Evolutionary conservation across 2,329 filamentous ascomycete species (phyloP).

Genomic region (Aureobasidium pullulans): DNA sequence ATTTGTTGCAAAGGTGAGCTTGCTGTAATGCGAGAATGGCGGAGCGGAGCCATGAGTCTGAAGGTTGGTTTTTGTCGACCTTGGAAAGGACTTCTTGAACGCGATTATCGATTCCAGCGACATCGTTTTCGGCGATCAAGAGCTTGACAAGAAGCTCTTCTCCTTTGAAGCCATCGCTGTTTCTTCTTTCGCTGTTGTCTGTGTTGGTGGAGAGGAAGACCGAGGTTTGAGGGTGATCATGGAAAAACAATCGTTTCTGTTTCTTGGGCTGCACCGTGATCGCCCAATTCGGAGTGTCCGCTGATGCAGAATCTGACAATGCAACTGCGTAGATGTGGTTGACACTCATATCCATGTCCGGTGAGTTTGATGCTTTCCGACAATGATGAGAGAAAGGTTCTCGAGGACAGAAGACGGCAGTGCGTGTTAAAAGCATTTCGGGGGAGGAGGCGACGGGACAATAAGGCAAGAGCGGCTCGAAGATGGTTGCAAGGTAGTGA

Average conservation of each 20-base stretch:
- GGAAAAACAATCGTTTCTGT: conserved; percentile 2
- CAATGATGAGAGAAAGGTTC: conserved; percentile 1
- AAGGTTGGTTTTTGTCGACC: background rate
- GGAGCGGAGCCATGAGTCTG: background rate
- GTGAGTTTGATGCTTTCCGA: background rate
- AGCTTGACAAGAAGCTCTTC: conserved; percentile 8
- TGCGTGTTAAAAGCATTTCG: conserved; percentile 3
- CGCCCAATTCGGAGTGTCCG: background rate
- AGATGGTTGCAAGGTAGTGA: no score
- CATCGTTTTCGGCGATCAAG: conserved; percentile 3
- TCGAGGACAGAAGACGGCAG: background rate
- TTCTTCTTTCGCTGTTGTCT: background rate
- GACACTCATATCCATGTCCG: background rate
- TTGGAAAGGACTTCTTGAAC: background rate
- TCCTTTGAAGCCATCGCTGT: background rate
- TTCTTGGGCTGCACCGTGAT: conserved; percentile 8
- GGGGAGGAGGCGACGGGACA: background rate
- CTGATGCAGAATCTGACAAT: background rate
- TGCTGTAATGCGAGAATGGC: background rate
- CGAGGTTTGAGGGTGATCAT: conserved; percentile 1
- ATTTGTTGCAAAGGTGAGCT: background rate
- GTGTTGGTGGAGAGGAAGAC: background rate
- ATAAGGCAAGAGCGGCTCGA: no score
- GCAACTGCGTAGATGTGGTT: conserved; percentile 9
- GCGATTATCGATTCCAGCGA: background rate